A percentile compares a stretch with the other conserved stretches of the same genome.
Conservation (phyloP, 331 rosid genomes). For the Spiraea crenata region DNA sequence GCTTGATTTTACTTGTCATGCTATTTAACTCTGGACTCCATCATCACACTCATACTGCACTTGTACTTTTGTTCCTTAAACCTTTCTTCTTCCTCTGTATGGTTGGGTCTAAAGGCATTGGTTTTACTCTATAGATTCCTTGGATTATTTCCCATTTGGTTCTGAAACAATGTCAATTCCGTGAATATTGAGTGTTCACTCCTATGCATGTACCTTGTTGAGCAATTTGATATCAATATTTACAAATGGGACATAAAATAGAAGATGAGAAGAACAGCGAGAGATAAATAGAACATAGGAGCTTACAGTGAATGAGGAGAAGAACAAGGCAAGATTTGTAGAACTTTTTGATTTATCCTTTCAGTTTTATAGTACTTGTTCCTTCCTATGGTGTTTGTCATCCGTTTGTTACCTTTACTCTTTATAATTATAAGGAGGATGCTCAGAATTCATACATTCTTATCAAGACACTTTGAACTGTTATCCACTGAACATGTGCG, state of each 20-base stretch:
- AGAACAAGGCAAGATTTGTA: background rate
- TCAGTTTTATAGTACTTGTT: background rate
- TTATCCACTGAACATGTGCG: background rate
- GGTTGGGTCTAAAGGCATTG: background rate
- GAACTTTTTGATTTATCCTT: background rate
- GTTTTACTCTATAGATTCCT: background rate
- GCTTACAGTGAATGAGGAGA: background rate
- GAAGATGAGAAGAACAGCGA: background rate
- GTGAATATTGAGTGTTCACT: background rate
- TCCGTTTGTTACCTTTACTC: background rate
- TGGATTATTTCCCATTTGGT: background rate
- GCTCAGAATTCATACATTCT: background rate
- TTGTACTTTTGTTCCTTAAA: background rate
- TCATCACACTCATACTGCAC: background rate
- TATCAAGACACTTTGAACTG: background rate
- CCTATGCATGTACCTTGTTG: too few relatives aligned
- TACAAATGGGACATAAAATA: background rate
- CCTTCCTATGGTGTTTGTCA: background rate
- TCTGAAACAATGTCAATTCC: background rate
- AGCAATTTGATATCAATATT: too few relatives aligned
- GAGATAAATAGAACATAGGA: background rate
- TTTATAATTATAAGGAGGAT: background rate
- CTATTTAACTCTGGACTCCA: background rate
- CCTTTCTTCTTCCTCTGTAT: background rate
- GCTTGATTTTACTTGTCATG: too few relatives aligned